Base-by-base conservation (phyloP, 805 yeast genomes). In the Monosporozyma solicola region DNA sequence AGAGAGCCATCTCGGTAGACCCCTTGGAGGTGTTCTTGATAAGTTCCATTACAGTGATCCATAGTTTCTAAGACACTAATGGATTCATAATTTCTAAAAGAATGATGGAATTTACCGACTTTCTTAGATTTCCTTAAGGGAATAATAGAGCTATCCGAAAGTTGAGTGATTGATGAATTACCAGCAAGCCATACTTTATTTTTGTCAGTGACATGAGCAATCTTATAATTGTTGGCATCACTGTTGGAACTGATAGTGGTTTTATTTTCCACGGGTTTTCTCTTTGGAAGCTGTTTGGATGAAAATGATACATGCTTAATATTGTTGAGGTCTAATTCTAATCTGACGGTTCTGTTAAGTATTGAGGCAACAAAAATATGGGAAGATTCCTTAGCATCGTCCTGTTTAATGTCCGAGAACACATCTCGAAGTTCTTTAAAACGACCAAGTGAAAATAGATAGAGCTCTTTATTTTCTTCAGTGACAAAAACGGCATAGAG, bases 161-260 rank as follows among this genome's bases (percentile, higher is more conserved):
- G 31, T 32, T 51, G 50, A 6, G 44, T n/a, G 9, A 51, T 25
- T 8, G 54, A 51, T 15, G 50, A 39, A 20, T 41, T 25, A 15
- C 54, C 47, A 16, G 47, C 41, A 13, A 51, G 13, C 54, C 54
- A 51, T 1, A 47, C n/a, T 22, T 48, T 47, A 31, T 41, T 41
- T 4, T n/a, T 24, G 5, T 47, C 31, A 11, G 24, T 31, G 10
- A 25, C 41, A 16, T 39, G 27, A 11, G 46, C 31, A 3, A 51
- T 41, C 20, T 47, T 41, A 13, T 16, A 20, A 16, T 33, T 41
- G 24, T 51, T 47, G 1, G 20, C 13, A 31, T 47, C 32, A 22
- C 51, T 43, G 22, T 35, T 33, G 4, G 50, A 39, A 25, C 31
- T 46, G 5, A 50, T 50, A 13, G 52, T 50, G 5, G 9, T 31